phyloP scores from a whole-genome alignment of 345 rosid genomes.

The Physaria fendleri region DNA sequence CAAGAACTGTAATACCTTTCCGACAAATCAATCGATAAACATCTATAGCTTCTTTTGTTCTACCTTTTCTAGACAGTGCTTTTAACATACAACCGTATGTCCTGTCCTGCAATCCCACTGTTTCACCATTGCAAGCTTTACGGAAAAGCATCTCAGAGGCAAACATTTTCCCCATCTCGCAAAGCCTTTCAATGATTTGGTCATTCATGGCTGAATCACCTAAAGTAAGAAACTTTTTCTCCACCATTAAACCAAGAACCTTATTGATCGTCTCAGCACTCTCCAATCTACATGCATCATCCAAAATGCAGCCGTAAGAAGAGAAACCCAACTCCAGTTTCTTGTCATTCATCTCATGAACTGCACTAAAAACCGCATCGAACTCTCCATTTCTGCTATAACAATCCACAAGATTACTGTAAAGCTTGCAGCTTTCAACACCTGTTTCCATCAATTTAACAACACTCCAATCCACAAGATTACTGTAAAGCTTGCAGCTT shows the following conservation, averaged over 20 bases:
- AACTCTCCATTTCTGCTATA: slow-evolving; percentile 48
- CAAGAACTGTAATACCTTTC: slow-evolving; percentile 28
- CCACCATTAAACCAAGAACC: slow-evolving; percentile 35
- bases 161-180: slow-evolving; percentile 45
- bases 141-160: slow-evolving; percentile 52
- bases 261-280: slow-evolving; percentile 39
- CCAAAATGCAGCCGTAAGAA: slow-evolving; percentile 51
- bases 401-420: slow-evolving; percentile 42
- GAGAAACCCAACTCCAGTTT: slow-evolving; percentile 38
- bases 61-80: slow-evolving; percentile 40
- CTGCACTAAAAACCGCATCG: slow-evolving; percentile 32
- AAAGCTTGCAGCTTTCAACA: slow-evolving; percentile 43
- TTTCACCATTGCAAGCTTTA: slow-evolving; percentile 36
- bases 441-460: slow-evolving; percentile 44
- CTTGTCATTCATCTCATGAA: slow-evolving; percentile 49
- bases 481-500: slow-evolving; percentile 43
- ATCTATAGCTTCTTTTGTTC: slow-evolving; percentile 43
- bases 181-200: slow-evolving; percentile 44
- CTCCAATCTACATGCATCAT: slow-evolving; percentile 51
- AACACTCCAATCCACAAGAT: slow-evolving; percentile 47
- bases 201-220: slow-evolving; percentile 15
- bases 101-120: slow-evolving; percentile 28
- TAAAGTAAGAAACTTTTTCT: slow-evolving; percentile 36
- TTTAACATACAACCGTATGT: slow-evolving; percentile 51
- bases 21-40: slow-evolving; percentile 32